phyloP scores from a whole-genome alignment of 1,284 basidiomycete genomes.

The Sporisorium scitamineum region DNA sequence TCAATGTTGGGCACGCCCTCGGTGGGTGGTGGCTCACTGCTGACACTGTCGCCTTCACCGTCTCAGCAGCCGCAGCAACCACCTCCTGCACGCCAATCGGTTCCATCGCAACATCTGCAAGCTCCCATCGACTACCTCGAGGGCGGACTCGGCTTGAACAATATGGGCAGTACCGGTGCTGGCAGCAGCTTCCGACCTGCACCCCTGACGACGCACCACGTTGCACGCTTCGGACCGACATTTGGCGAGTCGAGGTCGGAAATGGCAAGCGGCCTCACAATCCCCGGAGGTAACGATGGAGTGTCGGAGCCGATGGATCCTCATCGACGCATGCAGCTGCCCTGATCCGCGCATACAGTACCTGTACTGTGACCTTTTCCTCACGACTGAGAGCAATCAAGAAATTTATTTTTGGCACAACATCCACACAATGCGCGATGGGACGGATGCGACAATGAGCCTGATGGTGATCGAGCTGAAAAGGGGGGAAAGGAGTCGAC shows the following conservation, averaged over 20 bases:
- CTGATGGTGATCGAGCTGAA: neutral
- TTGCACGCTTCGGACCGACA: slow-evolving; percentile 2
- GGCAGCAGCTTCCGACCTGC: slow-evolving; percentile 9
- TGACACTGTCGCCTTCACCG: slow-evolving; percentile 14
- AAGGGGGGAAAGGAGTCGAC: neutral
- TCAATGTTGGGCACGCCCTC: slow-evolving; percentile 9
- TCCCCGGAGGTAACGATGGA: slow-evolving; percentile 9
- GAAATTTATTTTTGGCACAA: neutral
- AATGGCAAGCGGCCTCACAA: slow-evolving; percentile 19
- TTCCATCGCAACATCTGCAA: slow-evolving; percentile 32
- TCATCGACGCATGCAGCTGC: slow-evolving; percentile 15
- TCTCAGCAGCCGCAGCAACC: neutral
- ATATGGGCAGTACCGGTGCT: neutral
- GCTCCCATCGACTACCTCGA: slow-evolving; percentile 18
- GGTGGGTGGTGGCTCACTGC: slow-evolving; percentile 9
- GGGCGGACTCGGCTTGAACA: slow-evolving; percentile 8
- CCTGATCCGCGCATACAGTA: neutral
- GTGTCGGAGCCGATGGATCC: slow-evolving; percentile 3
- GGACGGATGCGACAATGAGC: too few relatives aligned
- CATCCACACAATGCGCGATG: too few relatives aligned
- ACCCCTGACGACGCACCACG: neutral
- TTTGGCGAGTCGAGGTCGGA: slow-evolving; percentile 20
- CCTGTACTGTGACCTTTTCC: neutral
- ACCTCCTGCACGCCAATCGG: slow-evolving; percentile 8
- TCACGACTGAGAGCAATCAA: neutral